Evolutionary conservation across 208 protist genomes (phyloP), one percentile per base, ranked within the genome.

Genomic region (Trypanosoma cruzi): DNA sequence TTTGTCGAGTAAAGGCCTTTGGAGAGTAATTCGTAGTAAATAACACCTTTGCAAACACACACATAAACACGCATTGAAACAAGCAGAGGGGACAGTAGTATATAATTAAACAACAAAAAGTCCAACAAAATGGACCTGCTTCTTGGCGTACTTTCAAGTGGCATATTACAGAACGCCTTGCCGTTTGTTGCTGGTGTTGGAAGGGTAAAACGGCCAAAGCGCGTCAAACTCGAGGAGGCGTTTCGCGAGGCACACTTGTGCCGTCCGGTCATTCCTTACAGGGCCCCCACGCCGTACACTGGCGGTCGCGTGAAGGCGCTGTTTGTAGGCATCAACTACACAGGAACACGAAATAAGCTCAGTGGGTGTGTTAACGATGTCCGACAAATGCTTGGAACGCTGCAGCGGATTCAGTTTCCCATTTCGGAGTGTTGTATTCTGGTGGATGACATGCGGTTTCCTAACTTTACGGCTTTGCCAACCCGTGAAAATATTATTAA

Each of bases 251-350:
- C 71, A 4, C 64, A 73, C 31, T 71, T 49, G 8, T 82, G 91
- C 53, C 80, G 84, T 3, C 75, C 80, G 28, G 66, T 92, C 3
- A 79, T 93, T 32, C 91, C 91, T 11, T 96, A 96, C 66, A 71
- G 64, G 20, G 85, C 85, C 0, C 83, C 88, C 0, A 67, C 77
- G 22, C 85, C 81, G n/a, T 94, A 96, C 76, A 92, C 72, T 0
- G 85, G 85, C 31, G 92, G 92, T 18, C 89, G 89, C 16, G 93
- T 96, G 18, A 90, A 92, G 32, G 90, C 89, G 10, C 81, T 97
- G 14, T 88, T 97, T 57, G 96, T 97, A 61, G 93, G 93, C 32
- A 96, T 96, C 64, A 97, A 97, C 76, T 97, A 97, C 81, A 87
- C 66, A 26, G 93, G 90, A 26, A 87, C 73, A 18, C 7, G 62